Evolutionary conservation across 768 basidiomycete species (phyloP).

Genomic region (Kwoniella sp.): DNA sequence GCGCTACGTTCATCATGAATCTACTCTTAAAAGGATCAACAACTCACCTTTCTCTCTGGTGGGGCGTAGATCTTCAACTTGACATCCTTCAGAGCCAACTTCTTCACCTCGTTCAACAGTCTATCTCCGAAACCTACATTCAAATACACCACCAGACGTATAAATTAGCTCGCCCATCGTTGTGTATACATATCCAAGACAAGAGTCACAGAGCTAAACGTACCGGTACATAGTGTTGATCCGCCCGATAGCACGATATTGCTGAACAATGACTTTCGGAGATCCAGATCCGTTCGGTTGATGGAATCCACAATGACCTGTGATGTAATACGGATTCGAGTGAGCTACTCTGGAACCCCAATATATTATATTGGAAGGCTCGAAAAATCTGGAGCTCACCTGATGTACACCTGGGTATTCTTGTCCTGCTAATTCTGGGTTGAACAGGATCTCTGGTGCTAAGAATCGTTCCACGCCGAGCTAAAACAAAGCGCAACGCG

Average conservation of each 20-base stretch:
- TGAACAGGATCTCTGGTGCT: slow-evolving; percentile 96
- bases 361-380: too few species aligned
- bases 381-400: slow-evolving; percentile 30
- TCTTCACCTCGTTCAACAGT: slow-evolving; percentile 93
- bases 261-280: slow-evolving; percentile 90
- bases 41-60: slow-evolving; percentile 80
- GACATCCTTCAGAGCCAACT: slow-evolving; percentile 80
- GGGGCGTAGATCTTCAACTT: slow-evolving; percentile 99
- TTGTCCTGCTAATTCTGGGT: slow-evolving; percentile 92
- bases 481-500: too few species aligned
- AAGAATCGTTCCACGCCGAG: slow-evolving; percentile 92
- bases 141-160: background rate
- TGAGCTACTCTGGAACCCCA: too few species aligned
- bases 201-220: slow-evolving; percentile 25
- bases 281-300: slow-evolving; percentile 90
- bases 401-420: slow-evolving; percentile 98
- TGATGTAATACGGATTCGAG: background rate
- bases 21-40: background rate
- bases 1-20: background rate
- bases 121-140: slow-evolving; percentile 87
- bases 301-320: slow-evolving; percentile 95
- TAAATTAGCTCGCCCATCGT: background rate
- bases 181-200: too few species aligned
- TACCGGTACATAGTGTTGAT: slow-evolving; percentile 91
- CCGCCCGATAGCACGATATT: slow-evolving; percentile 97